These are phyloP conservation scores for Hyparrhenia diplandra DNA, from an alignment of 176 grass and related monocot species.

Conservation along the genomic window DNA sequence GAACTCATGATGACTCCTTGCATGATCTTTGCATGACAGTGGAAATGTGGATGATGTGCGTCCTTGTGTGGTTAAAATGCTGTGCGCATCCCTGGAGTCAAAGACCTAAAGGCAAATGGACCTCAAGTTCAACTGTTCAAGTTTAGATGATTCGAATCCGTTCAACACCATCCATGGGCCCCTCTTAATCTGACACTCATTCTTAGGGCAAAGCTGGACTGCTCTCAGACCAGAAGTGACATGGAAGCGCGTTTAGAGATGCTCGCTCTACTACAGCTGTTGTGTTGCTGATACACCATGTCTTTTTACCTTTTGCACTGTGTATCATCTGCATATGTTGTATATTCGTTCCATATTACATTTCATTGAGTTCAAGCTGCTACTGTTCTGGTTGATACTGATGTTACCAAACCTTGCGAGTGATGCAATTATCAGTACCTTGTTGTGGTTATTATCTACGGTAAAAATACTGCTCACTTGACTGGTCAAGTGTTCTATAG, in stretches of 20 bases:
- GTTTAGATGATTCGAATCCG: not conserved
- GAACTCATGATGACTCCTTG: no score
- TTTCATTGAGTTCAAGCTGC: not conserved
- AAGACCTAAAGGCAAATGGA: not conserved
- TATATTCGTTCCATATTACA: conserved; percentile 18
- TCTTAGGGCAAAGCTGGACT: not conserved
- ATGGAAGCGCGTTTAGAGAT: not conserved
- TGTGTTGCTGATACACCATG: not conserved
- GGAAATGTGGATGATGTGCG: not conserved
- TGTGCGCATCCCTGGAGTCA: not conserved
- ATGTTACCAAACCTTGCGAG: no score
- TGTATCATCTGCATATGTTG: not conserved
- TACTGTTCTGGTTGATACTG: not conserved
- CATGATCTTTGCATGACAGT: conserved; percentile 18
- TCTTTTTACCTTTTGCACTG: not conserved
- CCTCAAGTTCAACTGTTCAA: not conserved
- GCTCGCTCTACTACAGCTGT: not conserved
- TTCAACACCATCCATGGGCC: not conserved
- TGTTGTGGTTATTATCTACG: no score
- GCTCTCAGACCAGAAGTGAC: not conserved
- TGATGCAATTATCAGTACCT: no score
- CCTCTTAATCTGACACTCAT: not conserved
- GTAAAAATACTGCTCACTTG: no score
- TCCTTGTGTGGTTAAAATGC: not conserved
- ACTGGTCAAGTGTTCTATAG: no score